These are phyloP conservation scores for Rosa chinensis DNA, from an alignment of 306 rosid species.

Conservation along the genomic window DNA sequence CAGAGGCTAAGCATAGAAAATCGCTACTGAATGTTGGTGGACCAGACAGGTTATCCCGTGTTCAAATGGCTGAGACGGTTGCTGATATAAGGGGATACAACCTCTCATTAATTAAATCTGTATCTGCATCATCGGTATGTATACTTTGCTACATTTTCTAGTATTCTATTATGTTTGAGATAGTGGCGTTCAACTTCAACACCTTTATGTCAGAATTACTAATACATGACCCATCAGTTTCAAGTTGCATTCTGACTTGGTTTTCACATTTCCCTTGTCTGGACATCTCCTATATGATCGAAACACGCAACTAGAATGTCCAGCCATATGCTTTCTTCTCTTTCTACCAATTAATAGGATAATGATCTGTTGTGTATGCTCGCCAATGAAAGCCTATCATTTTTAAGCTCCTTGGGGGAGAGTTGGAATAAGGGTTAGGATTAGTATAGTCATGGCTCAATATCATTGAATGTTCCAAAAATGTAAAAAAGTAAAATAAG, in stretches of 20 bases:
- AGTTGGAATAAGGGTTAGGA: neutral
- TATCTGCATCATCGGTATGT: constrained; percentile 70
- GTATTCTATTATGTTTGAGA: no score
- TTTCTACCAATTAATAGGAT: neutral
- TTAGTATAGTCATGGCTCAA: neutral
- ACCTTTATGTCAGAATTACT: no score
- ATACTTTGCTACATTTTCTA: neutral
- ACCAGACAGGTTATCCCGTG: constrained; percentile 72
- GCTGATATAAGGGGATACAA: constrained; percentile 67
- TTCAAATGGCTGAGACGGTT: constrained; percentile 85
- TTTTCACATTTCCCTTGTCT: neutral
- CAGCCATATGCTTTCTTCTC: constrained; percentile 3
- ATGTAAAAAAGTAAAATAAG: neutral
- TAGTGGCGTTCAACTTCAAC: neutral
- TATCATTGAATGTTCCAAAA: neutral
- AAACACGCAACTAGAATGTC: neutral
- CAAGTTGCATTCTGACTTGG: neutral
- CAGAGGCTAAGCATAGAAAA: constrained; percentile 68
- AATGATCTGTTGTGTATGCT: neutral
- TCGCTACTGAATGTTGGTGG: constrained; percentile 82
- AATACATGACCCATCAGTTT: neutral
- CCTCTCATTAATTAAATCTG: constrained; percentile 63
- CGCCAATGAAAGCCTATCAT: neutral
- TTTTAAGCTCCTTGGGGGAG: no score
- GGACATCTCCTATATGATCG: no score